Evolutionary conservation across 192 early-diverging fungal species (phyloP).

Genomic region (Funneliformis geosporum): DNA sequence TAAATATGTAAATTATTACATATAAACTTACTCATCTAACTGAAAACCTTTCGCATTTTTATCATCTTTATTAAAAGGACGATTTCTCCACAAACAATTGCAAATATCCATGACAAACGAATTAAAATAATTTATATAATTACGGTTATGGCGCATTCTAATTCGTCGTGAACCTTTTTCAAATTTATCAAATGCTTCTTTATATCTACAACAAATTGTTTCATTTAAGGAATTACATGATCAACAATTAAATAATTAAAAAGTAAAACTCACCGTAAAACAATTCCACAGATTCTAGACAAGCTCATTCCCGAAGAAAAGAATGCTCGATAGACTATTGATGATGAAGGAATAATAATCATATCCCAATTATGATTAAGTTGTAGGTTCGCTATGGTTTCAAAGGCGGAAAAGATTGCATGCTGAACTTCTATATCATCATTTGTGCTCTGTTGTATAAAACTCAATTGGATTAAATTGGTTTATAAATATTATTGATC

Average conservation of each 20-base stretch:
- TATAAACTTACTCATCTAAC: slow-evolving; percentile 41
- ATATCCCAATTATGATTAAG: slow-evolving; percentile 31
- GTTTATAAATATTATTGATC: not conserved
- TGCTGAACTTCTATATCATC: slow-evolving; percentile 50
- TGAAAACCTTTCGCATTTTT: slow-evolving; percentile 44
- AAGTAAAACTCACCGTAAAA: slow-evolving; percentile 38
- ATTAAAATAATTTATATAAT: slow-evolving; percentile 54
- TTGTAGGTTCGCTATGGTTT: slow-evolving; percentile 39
- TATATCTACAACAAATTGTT: slow-evolving; percentile 29
- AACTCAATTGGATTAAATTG: not conserved
- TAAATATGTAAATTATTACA: not conserved
- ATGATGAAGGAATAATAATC: slow-evolving; percentile 49
- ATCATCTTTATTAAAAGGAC: slow-evolving; percentile 44
- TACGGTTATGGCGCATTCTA: slow-evolving; percentile 38
- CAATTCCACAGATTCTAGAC: slow-evolving; percentile 50
- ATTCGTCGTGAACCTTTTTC: slow-evolving; percentile 32
- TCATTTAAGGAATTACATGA: not conserved
- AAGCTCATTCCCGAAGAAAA: slow-evolving; percentile 51
- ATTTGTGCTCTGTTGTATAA: slow-evolving; percentile 32
- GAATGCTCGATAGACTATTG: slow-evolving; percentile 47
- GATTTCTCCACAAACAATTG: slow-evolving; percentile 50
- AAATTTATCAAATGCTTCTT: slow-evolving; percentile 45
- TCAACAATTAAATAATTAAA: not conserved
- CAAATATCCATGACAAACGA: slow-evolving; percentile 57
- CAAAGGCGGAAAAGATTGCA: slow-evolving; percentile 51